These are phyloP conservation scores for Cutaneotrichosporon cutaneum DNA, from an alignment of 1,284 basidiomycete species.

Conservation along the genomic window DNA sequence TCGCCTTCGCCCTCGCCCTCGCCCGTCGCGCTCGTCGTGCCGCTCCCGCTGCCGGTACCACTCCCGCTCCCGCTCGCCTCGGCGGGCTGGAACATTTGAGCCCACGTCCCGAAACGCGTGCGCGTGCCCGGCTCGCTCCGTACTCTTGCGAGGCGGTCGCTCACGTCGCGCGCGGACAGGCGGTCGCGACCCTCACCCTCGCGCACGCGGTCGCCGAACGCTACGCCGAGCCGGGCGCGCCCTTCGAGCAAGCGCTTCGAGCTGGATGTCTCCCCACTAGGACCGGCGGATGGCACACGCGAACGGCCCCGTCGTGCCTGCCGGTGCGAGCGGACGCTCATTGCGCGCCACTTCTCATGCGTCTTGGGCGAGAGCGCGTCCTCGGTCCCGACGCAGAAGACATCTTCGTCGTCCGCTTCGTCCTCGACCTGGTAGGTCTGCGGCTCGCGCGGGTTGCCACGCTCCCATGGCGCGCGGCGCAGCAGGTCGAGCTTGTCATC, in stretches of 20 bases:
- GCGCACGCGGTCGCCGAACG: neutral
- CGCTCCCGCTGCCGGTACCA: conserved; percentile 2
- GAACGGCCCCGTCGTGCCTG: neutral
- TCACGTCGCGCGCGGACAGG: too few species aligned
- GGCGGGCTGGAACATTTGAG: neutral
- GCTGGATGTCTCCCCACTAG: neutral
- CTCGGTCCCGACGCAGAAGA: neutral
- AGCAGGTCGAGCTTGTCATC: conserved; percentile 42
- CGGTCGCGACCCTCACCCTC: neutral
- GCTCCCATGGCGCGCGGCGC: conserved; percentile 41
- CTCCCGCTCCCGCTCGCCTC: conserved; percentile 2
- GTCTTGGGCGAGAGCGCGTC: conserved; percentile 10
- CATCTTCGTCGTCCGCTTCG: conserved; percentile 11
- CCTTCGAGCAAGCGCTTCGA: neutral
- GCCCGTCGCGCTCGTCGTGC: neutral
- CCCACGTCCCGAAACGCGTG: neutral
- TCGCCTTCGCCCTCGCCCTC: neutral
- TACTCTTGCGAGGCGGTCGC: neutral
- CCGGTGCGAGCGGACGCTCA: conserved; percentile 6
- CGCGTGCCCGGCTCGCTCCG: neutral
- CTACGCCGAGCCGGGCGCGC: neutral
- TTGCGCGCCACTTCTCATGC: conserved; percentile 10
- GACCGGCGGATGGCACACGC: neutral
- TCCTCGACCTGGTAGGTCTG: conserved; percentile 36
- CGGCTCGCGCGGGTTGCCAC: conserved; percentile 36